Base-by-base conservation (phyloP, 1,284 basidiomycete genomes). In the Cronartium ribicola region DNA sequence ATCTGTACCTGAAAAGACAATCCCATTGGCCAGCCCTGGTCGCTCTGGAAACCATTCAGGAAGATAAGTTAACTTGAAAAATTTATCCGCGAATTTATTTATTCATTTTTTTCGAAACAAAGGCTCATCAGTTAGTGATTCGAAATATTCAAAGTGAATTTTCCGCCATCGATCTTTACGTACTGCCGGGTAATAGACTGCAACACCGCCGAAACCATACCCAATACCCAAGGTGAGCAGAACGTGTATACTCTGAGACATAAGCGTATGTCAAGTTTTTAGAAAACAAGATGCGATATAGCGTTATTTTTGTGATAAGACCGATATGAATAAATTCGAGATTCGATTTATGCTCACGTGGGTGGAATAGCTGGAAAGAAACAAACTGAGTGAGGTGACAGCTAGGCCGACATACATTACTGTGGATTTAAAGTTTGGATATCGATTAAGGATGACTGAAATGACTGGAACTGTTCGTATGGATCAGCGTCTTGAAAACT, bases 181-280 rank as follows among this genome's bases (percentile, higher is more conserved):
- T 37, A 74, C 72, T 51, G 65, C 57, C 14, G 72, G 72, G 57
- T 61, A 51, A 37, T 74, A 74, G 62, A 46, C n/a, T 63, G 66
- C 46, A 55, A 67, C 66, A 17, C 72, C 72, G 3, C 66, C 72
- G 14, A 74, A 36, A 17, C 65, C 66, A 57, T 51, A 74, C 7
- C 72, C 72, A 17, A 74, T 37, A 29, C 72, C 72, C 59, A 74
- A 37, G 10, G 72, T 67, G 3, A 74, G 44, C 13, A 74, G 59
- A 11, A 74, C 60, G 48, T 74, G 66, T 40, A 67, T 62, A 48
- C 72, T 74, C 72, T 74, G 29, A 3, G 51, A 43, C 11, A 41
- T 40, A 51, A 43, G 64, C 55, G 8, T 14, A 60, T 14, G 8
- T 60, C 20, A 60, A 10, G 22, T 60, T 14, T 60, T 13, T 3